Evolutionary conservation across 2,329 filamentous ascomycete genomes (phyloP), one percentile per base, ranked within the genome.

Genomic region (Diplocarpon mali): DNA sequence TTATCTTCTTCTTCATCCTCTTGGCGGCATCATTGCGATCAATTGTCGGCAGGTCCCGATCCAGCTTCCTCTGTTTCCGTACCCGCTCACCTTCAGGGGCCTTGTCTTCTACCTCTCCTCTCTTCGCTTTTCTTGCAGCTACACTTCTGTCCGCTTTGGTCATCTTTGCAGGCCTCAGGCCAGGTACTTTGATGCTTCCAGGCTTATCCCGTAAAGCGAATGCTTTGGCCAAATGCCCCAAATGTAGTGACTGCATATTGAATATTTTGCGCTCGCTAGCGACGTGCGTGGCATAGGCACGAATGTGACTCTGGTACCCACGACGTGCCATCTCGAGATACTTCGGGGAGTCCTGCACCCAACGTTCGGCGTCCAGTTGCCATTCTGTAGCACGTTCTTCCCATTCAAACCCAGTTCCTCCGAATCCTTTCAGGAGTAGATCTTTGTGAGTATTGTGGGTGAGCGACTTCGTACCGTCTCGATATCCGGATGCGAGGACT

Each of bases 241-340:
- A 68, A 63, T 98, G 92, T 38, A 98, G 68, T 58, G 85, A 78
- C 48, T 86, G 88, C 64, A 95, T 93, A 63, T 96, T 85, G 63
- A 98, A 98, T 61, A 84, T 89, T 42, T 71, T 70, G 42, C 92
- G 75, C 67, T 98, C 92, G 35, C 82, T 80, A 27, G 85, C 81
- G 24, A 90, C 77, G 64, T 98, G 92, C 0, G 92, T 98, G 2
- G 92, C 88, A 62, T 98, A 98, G 1, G 92, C 92, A 44, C 92
- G 76, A 44, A 98, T 82, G 59, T 96, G 89, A 40, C 85, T 92
- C 60, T 93, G 87, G 68, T 85, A 98, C 0, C 83, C 92, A 54
- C 85, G 79, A 15, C 87, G 77, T 0, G 85, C 90, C 57, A 88
- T 75, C 57, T 94, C 87, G 4, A 94, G 75, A 32, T 84, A 76